Conservation (phyloP, 2,329 filamentous ascomycete species). For the Calonectria henricotiae region DNA sequence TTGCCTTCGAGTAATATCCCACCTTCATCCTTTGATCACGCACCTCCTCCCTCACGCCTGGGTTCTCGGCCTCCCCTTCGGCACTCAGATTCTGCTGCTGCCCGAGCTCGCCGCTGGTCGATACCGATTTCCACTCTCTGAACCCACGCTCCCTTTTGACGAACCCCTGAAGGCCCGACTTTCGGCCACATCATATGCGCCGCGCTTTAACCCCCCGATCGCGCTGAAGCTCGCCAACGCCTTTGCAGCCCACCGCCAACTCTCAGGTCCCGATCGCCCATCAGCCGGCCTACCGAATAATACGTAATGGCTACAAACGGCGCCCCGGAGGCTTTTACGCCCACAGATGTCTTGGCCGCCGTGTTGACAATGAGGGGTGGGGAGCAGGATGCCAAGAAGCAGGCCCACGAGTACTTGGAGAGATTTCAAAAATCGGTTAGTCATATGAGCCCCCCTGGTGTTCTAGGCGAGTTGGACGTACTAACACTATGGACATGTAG, state of each 20-base stretch:
- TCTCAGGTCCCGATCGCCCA: constrained; percentile 34
- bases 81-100: constrained; percentile 34
- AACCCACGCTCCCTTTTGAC: constrained; percentile 36
- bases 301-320: constrained; percentile 77
- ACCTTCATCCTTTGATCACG: constrained; percentile 47
- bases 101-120: constrained; percentile 33
- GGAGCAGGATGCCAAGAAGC: constrained; percentile 86
- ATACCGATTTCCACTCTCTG: constrained; percentile 27
- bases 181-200: constrained; percentile 51
- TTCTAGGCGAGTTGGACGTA: neutral
- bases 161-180: constrained; percentile 29
- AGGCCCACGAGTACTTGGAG: constrained; percentile 92
- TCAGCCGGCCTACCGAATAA: constrained; percentile 35
- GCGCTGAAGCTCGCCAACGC: constrained; percentile 46
- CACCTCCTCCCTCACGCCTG: constrained; percentile 36
- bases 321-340: constrained; percentile 81
- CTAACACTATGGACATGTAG: constrained; percentile 65
- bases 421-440: constrained; percentile 97
- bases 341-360: constrained; percentile 83
- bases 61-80: constrained; percentile 37
- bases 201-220: constrained; percentile 42
- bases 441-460: constrained; percentile 13
- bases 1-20: constrained; percentile 52
- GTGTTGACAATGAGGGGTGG: constrained; percentile 93
- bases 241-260: constrained; percentile 21